Conservation (phyloP, 2,329 filamentous ascomycete genomes). For the Gaeumannomyces tritici region DNA sequence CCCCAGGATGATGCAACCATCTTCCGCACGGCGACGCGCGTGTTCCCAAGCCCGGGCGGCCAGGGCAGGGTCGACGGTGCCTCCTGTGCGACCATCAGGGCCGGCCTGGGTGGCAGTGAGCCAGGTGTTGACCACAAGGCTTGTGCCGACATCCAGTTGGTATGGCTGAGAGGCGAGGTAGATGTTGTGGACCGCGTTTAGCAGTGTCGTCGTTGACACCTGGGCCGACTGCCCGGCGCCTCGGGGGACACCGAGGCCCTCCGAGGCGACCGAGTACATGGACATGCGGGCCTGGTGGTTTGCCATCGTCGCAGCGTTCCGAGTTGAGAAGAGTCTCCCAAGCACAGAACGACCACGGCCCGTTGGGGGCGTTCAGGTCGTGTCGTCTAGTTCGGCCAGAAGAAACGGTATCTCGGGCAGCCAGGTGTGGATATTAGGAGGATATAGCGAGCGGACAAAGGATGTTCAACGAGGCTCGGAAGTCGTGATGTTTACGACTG, state of each 20-base stretch:
- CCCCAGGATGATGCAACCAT: slow-evolving; percentile 87
- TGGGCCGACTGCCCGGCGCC: slow-evolving; percentile 60
- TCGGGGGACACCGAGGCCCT: slow-evolving; percentile 48
- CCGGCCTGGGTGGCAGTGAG: slow-evolving; percentile 66
- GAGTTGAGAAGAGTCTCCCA: background rate
- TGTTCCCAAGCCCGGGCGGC: slow-evolving; percentile 90
- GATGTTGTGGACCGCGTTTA: slow-evolving; percentile 85
- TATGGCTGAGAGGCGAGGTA: slow-evolving; percentile 80
- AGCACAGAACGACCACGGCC: background rate
- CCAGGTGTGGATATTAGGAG: background rate
- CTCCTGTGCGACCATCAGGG: slow-evolving; percentile 59
- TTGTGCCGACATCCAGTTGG: slow-evolving; percentile 79
- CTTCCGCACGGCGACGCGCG: slow-evolving; percentile 84
- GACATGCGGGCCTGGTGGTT: slow-evolving; percentile 46
- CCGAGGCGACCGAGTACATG: slow-evolving; percentile 58
- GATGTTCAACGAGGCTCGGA: background rate
- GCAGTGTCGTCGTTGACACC: slow-evolving; percentile 83
- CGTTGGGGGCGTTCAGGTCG: background rate
- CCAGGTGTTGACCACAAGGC: slow-evolving; percentile 93
- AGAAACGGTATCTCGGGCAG: background rate
- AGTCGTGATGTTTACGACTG: background rate
- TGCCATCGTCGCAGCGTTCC: slow-evolving; percentile 34
- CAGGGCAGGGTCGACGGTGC: slow-evolving; percentile 71
- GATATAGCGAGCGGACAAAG: background rate
- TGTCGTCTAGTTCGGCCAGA: background rate